Conservation (phyloP, 106 monocot genomes). For the Acorus calamus region DNA sequence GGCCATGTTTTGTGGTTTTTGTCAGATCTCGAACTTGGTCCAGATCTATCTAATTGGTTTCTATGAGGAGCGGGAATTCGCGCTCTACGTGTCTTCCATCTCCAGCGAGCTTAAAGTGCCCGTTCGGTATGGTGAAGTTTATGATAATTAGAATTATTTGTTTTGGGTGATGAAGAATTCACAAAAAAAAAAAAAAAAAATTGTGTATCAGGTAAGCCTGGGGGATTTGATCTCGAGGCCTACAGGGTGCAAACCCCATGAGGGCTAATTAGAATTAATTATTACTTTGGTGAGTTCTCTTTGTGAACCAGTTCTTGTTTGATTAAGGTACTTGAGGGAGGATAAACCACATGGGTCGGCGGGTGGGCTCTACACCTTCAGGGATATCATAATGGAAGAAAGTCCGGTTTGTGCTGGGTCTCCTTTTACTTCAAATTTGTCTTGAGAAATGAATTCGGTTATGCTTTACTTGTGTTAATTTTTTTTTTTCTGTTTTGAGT, state of each 20-base stretch:
- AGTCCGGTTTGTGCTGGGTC: constrained; percentile 35
- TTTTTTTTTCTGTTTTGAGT: constrained; percentile 10
- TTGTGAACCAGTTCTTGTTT: not conserved
- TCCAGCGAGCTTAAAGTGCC: constrained; percentile 89
- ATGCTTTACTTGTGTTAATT: not conserved
- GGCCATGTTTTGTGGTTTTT: not conserved
- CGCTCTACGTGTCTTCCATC: constrained; percentile 81
- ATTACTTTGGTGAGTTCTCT: not conserved
- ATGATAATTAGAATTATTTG: no score
- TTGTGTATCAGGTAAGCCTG: no score
- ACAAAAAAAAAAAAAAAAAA: no score
- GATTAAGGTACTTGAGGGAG: constrained; percentile 69
- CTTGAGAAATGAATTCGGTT: no score
- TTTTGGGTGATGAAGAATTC: no score
- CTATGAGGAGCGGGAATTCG: constrained; percentile 90
- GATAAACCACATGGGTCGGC: constrained; percentile 95
- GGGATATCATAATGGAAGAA: constrained; percentile 90
- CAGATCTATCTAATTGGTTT: constrained; percentile 91
- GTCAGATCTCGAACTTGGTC: constrained; percentile 76
- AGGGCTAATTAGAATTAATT: no score
- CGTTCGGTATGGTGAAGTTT: constrained; percentile 56
- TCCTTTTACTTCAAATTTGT: not conserved
- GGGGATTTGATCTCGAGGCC: no score
- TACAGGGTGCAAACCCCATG: no score
- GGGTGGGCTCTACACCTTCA: constrained; percentile 78